Evolutionary conservation across 306 rosid species (phyloP), one percentile per base, ranked within the genome.

Genomic region (Cicer chorassanicum): DNA sequence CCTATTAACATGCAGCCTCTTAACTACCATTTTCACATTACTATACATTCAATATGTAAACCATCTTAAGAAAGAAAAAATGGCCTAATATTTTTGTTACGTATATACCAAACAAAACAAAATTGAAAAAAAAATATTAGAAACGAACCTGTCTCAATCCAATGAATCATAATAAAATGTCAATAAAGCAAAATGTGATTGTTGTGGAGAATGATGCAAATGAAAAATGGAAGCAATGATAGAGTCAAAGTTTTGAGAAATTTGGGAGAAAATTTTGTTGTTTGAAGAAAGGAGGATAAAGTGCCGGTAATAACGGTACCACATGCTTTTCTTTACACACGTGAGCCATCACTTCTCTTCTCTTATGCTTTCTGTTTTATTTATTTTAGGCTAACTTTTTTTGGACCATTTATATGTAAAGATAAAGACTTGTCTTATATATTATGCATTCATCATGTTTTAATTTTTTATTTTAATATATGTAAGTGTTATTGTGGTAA

Each of bases 251-350:
- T 69, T 75, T 64, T 55, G 82, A 78, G 19, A 63, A 77, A 55
- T 72, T 73, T 54, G 78, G 63, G 21, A 81, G 84, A 75, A 76
- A 44, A 11, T 61, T 60, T 43, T 72, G 78, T 39, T 9, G 29
- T 68, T 18, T 48, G 6, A 16, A 16, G 59, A 29, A 69, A 73
- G 15, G 87, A 81, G 89, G 77, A 82, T 78, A 79, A 77, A 43
- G 48, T 81, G 89, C 79, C 90, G 80, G 24, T 53, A 74, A 78
- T 56, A 60, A 67, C 67, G 86, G 75, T 61, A 62, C 42, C 40
- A 4, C 9, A 18, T 49, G 12, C 5, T 70, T 78, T 41, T 61
- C 6, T 49, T 61, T 70, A 29, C 36, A 62, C 24, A 14, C 49
- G 43, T 63, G n/a, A 63, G 4, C 34, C 49, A 14, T 63, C 2